Percentiles rank a stretch among this genome's conserved stretches.
phyloP scores from a whole-genome alignment of 2,329 filamentous ascomycete species.

The Chaetomium globosum region DNA sequence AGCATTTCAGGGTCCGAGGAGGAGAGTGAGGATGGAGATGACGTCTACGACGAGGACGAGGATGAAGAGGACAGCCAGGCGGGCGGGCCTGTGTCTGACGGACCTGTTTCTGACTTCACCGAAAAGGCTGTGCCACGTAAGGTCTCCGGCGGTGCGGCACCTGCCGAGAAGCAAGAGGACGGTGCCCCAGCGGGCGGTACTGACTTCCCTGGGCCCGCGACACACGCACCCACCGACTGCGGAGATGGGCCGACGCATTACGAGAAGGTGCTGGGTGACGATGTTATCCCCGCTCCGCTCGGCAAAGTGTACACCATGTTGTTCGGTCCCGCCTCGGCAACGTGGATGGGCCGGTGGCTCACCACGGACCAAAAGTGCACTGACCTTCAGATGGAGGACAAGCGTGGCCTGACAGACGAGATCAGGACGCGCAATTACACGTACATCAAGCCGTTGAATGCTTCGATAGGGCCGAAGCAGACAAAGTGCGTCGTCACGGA shows the following conservation, averaged over 20 bases:
- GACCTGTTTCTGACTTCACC: conserved; percentile 51
- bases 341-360: conserved; percentile 86
- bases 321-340: conserved; percentile 77
- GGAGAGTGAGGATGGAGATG: conserved; percentile 71
- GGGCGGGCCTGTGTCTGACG: conserved; percentile 45
- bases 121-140: conserved; percentile 72
- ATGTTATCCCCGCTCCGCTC: conserved; percentile 80
- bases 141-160: conserved; percentile 60
- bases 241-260: conserved; percentile 78
- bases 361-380: conserved; percentile 83
- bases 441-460: conserved; percentile 89
- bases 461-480: conserved; percentile 84
- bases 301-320: conserved; percentile 88
- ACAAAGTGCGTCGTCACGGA: conserved; percentile 93
- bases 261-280: conserved; percentile 82
- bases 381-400: conserved; percentile 86
- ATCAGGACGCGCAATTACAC: conserved; percentile 74
- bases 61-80: conserved; percentile 65
- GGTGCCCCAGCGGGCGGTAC: conserved; percentile 40
- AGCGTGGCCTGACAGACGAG: conserved; percentile 74
- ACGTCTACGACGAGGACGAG: conserved; percentile 78
- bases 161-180: conserved; percentile 55
- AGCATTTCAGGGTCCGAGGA: conserved; percentile 63
- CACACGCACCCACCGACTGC: conserved; percentile 84
- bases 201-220: conserved; percentile 83